A percentile compares a stretch with the other conserved stretches of the same genome.
These are phyloP conservation scores for Kernera saxatilis DNA, from an alignment of 345 rosid genomes.

Conservation along the genomic window DNA sequence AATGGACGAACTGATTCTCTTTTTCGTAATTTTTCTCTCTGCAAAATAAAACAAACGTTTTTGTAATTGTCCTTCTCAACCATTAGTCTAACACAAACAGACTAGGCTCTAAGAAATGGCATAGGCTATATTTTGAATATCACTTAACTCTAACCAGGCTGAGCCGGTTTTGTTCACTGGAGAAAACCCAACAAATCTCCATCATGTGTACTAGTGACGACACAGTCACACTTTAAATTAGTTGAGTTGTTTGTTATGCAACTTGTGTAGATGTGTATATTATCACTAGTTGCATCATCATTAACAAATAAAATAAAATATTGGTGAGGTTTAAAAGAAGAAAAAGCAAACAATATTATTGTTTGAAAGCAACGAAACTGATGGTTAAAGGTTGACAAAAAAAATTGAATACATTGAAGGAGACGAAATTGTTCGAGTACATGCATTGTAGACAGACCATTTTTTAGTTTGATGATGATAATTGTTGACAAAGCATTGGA, in stretches of 20 bases:
- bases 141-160: too few species aligned
- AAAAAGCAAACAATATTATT: background rate
- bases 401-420: constrained; percentile 26
- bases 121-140: too few species aligned
- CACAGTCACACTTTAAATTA: background rate
- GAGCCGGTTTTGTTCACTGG: background rate
- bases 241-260: background rate
- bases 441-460: constrained; percentile 22
- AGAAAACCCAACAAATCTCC: background rate
- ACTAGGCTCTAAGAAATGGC: too few species aligned
- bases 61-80: too few species aligned
- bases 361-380: constrained; percentile 1
- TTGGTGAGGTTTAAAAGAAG: background rate
- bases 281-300: background rate
- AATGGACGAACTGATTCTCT: too few species aligned
- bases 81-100: too few species aligned
- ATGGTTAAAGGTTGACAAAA: constrained; percentile 6
- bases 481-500: constrained; percentile 10
- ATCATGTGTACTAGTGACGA: background rate
- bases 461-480: background rate
- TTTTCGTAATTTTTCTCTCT: too few species aligned
- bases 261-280: background rate
- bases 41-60: too few species aligned
- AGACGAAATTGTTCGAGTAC: background rate
- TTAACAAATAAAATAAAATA: background rate